Base-by-base conservation (phyloP, 805 yeast genomes). In the Wickerhamomyces pijperi region DNA sequence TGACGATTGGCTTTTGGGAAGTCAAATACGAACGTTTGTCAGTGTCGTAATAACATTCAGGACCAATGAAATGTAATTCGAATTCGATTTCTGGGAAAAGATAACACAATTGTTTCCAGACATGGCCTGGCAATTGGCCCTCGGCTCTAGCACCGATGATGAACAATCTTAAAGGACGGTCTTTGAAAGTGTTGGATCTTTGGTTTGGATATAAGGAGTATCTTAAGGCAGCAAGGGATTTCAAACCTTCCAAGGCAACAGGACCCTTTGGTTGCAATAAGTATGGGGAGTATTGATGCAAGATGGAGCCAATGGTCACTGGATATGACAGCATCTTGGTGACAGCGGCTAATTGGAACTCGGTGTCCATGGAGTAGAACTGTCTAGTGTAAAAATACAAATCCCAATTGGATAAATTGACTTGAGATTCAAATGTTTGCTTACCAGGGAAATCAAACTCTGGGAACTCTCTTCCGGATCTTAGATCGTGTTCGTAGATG, bases 291-390 rank as follows among this genome's bases (percentile, higher is more conserved):
- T 68, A 82, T 56, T 80, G 82, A 59, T 90, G 92, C 49, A 92
- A 59, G 7, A 86, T 60, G 1, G 94, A 74, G 7, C 85, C 95
- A 35, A 92, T 80, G 4, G 98, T 87, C 43, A 85, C 63, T 34
- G 98, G 98, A 60, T 86, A 92, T 39, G 94, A 83, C 55, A 92
- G 72, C 74, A 90, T 83, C 58, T 92, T 92, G 16, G 97, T 86
- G 28, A 87, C 88, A 4, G 94, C 94, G 1, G 97, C 97, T 55
- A 90, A 67, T 60, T 90, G 94, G 65, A 85, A 90, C 60, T 88
- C 96, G 4, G 95, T 83, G 60, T 92, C 95, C 97, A 92, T 90
- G 5, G 97, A 90, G 51, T 78, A 81, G 58, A 85, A 92, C 50
- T 82, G 82, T 58, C 98, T 73, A 0, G 97, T 90, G 60, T 90